Conservation (phyloP, 257 asterid genomes). For the Lycium barbarum region DNA sequence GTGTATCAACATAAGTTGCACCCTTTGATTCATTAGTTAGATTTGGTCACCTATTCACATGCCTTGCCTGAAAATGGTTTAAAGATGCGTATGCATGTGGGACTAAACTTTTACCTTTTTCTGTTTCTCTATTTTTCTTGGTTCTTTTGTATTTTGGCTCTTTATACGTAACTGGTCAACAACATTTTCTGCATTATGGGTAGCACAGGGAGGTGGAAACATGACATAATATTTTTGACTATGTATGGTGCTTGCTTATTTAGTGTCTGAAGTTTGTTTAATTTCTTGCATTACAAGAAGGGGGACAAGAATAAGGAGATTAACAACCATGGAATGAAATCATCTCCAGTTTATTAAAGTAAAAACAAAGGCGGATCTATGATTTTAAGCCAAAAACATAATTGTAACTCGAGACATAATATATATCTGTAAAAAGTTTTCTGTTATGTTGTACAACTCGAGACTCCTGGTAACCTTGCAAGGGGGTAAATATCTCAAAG, state of each 20-base stretch:
- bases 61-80: slow-evolving; percentile 2
- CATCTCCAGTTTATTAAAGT: background rate
- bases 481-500: too few relatives aligned
- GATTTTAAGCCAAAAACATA: background rate
- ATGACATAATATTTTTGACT: background rate
- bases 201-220: background rate
- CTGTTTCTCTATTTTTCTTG: background rate
- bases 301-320: background rate
- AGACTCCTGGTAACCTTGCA: background rate
- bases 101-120: background rate
- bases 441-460: background rate
- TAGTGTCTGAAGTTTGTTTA: background rate
- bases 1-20: background rate
- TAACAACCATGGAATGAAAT: background rate
- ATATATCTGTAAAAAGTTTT: background rate
- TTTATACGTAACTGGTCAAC: background rate
- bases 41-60: background rate
- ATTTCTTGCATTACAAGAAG: background rate
- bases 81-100: background rate
- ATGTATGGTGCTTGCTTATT: background rate
- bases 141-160: background rate
- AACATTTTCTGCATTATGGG: background rate
- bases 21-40: background rate
- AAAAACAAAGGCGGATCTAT: background rate
- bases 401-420: too few relatives aligned